phyloP scores from a whole-genome alignment of 805 yeast species.

The Metschnikowia lachancei region DNA sequence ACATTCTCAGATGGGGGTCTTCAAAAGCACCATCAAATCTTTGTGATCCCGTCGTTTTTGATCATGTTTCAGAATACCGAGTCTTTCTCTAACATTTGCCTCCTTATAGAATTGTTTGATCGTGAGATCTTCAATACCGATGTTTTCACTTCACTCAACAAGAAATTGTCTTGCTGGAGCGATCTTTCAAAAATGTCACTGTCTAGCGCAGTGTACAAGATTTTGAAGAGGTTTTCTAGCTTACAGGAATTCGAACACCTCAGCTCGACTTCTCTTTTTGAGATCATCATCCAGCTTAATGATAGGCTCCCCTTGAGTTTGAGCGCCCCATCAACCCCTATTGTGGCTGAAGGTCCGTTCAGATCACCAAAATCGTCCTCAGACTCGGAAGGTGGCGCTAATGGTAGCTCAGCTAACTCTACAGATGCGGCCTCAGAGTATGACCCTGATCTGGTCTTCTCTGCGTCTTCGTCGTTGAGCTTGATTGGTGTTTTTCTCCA shows the following conservation, averaged over 20 bases:
- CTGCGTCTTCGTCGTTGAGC: slow-evolving; percentile 31
- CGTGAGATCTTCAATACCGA: slow-evolving; percentile 31
- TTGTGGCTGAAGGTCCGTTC: slow-evolving; percentile 18
- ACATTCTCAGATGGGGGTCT: slow-evolving; percentile 39
- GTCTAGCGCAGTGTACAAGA: slow-evolving; percentile 23
- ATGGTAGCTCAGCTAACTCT: neutral
- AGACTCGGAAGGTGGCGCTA: slow-evolving; percentile 8
- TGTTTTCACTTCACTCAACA: slow-evolving; percentile 27
- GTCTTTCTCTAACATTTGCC: slow-evolving; percentile 26
- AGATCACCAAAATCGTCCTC: slow-evolving; percentile 12
- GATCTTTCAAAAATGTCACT: slow-evolving; percentile 20
- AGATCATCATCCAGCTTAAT: slow-evolving; percentile 37
- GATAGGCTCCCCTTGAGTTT: slow-evolving; percentile 43
- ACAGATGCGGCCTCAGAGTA: slow-evolving; percentile 5
- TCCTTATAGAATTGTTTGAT: slow-evolving; percentile 35
- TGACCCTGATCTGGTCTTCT: neutral
- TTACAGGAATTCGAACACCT: slow-evolving; percentile 35
- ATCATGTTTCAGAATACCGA: slow-evolving; percentile 27
- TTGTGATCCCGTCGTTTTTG: slow-evolving; percentile 38
- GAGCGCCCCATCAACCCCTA: slow-evolving; percentile 45
- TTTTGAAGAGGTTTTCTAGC: slow-evolving; percentile 23
- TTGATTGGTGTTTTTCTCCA: slow-evolving; percentile 35
- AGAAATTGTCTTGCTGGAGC: slow-evolving; percentile 30
- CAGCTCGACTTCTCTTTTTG: slow-evolving; percentile 31
- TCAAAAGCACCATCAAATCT: slow-evolving; percentile 38